A percentile compares a stretch with the other conserved stretches of the same genome.
These are phyloP conservation scores for Schizopora paradoxa DNA, from an alignment of 1,284 basidiomycete species.

Conservation along the genomic window DNA sequence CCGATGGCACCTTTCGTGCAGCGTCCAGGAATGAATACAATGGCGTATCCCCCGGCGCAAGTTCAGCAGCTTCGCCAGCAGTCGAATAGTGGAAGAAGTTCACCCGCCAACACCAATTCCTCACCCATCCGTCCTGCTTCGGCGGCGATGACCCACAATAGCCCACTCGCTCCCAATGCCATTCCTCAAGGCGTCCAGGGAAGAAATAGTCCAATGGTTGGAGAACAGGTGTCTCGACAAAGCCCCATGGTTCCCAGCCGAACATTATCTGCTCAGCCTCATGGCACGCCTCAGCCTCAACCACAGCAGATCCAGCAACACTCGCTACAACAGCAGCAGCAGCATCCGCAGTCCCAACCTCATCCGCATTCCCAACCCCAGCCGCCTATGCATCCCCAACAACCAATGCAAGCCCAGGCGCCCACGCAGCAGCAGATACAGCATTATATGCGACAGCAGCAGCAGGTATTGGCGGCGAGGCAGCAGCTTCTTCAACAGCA, in stretches of 20 bases:
- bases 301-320: background rate
- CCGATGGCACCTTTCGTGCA: too few relatives aligned
- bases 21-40: too few relatives aligned
- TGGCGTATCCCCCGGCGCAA: too few relatives aligned
- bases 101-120: too few relatives aligned
- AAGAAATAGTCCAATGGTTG: too few relatives aligned
- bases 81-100: too few relatives aligned
- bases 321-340: background rate
- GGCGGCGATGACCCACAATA: too few relatives aligned
- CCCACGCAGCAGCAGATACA: slow-evolving; percentile 22
- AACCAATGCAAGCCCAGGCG: slow-evolving; percentile 17
- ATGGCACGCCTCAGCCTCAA: slow-evolving; percentile 5
- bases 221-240: background rate
- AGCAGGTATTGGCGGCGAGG: slow-evolving; percentile 16
- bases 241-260: background rate
- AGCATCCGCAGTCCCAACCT: slow-evolving; percentile 3
- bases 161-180: too few relatives aligned
- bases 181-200: too few relatives aligned
- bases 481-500: slow-evolving; percentile 17
- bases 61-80: too few relatives aligned
- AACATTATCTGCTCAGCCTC: background rate
- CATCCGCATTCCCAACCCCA: slow-evolving; percentile 12
- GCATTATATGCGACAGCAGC: slow-evolving; percentile 16
- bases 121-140: too few relatives aligned
- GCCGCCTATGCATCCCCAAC: slow-evolving; percentile 18